phyloP scores from a whole-genome alignment of 768 basidiomycete species.

The Pholiota molesta region DNA sequence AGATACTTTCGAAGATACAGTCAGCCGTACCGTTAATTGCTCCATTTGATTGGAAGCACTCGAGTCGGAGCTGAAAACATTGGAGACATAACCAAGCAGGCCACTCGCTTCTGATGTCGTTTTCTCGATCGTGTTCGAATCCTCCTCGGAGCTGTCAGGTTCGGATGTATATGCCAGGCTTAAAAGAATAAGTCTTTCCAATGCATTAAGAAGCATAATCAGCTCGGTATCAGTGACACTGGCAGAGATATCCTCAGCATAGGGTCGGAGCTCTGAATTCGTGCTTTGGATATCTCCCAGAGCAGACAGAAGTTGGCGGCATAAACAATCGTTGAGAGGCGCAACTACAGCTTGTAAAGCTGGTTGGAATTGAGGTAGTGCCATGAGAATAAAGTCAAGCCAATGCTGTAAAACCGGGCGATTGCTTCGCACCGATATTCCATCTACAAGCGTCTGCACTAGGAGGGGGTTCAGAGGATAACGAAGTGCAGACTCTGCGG shows the following conservation, averaged over 20 bases:
- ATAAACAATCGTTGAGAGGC: constrained; percentile 80
- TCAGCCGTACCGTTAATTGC: constrained; percentile 53
- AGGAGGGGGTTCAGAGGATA: constrained; percentile 73
- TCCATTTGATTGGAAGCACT: constrained; percentile 50
- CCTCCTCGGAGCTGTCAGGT: constrained; percentile 55
- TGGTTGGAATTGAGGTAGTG: constrained; percentile 83
- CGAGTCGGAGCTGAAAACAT: constrained; percentile 84
- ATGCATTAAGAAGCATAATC: constrained; percentile 78
- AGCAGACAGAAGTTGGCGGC: constrained; percentile 62
- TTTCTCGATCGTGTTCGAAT: constrained; percentile 55
- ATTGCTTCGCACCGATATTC: constrained; percentile 69
- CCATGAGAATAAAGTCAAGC: constrained; percentile 95
- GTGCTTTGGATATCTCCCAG: constrained; percentile 58
- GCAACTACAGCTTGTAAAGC: constrained; percentile 65
- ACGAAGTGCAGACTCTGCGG: constrained; percentile 31
- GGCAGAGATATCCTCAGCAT: constrained; percentile 45
- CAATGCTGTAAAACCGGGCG: constrained; percentile 89
- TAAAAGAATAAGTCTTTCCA: constrained; percentile 82
- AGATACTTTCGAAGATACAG: neutral
- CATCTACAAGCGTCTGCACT: constrained; percentile 80
- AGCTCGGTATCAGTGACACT: constrained; percentile 79
- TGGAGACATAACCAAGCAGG: constrained; percentile 87
- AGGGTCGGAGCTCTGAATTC: constrained; percentile 37
- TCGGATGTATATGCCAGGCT: constrained; percentile 66
- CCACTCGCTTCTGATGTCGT: constrained; percentile 57